phyloP scores from a whole-genome alignment of 345 rosid genomes.

The Anacardium occidentale region DNA sequence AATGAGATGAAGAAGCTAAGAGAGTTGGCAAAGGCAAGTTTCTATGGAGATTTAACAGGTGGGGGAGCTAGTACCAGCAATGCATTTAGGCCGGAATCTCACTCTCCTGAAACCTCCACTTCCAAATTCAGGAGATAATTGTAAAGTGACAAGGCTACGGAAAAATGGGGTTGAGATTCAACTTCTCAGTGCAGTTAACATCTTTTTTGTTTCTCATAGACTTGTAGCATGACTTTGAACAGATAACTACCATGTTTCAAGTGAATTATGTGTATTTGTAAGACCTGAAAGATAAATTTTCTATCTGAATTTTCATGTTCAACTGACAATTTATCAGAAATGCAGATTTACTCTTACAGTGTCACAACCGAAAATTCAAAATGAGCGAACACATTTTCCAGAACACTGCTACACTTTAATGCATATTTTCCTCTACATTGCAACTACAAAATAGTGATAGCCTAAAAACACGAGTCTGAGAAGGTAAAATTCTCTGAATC shows the following conservation, averaged over 20 bases:
- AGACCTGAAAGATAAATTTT: not conserved
- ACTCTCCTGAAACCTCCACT: conserved; percentile 23
- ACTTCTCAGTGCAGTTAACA: too few species aligned
- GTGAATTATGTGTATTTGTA: not conserved
- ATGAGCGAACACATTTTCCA: not conserved
- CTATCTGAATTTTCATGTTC: not conserved
- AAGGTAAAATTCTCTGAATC: not conserved
- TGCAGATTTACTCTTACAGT: not conserved
- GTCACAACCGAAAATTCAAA: not conserved
- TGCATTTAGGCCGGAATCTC: conserved; percentile 10
- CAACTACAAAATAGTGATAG: not conserved
- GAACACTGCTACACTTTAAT: not conserved
- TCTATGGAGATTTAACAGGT: conserved; percentile 28
- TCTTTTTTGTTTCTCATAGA: not conserved
- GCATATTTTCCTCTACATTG: not conserved
- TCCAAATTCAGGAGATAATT: conserved; percentile 20
- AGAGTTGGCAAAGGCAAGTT: conserved; percentile 48
- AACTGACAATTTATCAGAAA: not conserved
- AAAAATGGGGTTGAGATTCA: not conserved
- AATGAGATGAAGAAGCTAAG: conserved; percentile 49
- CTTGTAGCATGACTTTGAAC: not conserved
- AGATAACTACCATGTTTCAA: not conserved
- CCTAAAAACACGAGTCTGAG: not conserved
- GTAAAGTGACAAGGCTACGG: not conserved
- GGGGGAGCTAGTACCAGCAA: conserved; percentile 30